These are phyloP conservation scores for Calonectria multiphialidica DNA, from an alignment of 2,329 filamentous ascomycete genomes.

Conservation along the genomic window DNA sequence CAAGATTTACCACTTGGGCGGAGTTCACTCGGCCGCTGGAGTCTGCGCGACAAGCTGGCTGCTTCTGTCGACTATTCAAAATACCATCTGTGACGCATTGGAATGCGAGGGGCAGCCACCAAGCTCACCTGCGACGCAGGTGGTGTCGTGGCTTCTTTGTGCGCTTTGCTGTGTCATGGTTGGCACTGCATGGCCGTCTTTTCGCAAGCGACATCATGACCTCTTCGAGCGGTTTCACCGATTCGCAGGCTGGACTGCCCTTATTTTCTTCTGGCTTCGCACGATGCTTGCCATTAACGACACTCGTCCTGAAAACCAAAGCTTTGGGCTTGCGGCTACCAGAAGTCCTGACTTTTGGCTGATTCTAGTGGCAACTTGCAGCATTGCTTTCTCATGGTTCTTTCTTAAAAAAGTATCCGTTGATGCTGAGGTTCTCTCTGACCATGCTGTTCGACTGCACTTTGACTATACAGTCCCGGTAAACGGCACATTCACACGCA, in stretches of 20 bases:
- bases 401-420: conserved; percentile 77
- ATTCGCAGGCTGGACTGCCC: conserved; percentile 77
- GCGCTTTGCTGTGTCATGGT: conserved; percentile 71
- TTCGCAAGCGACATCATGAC: conserved; percentile 75
- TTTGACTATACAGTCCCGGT: conserved; percentile 73
- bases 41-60: conserved; percentile 64
- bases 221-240: conserved; percentile 79
- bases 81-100: conserved; percentile 50
- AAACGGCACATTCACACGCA: conserved; percentile 59
- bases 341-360: conserved; percentile 72
- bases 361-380: conserved; percentile 71
- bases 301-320: conserved; percentile 47
- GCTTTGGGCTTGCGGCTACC: conserved; percentile 52
- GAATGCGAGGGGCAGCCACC: conserved; percentile 45
- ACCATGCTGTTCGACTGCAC: conserved; percentile 78
- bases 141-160: conserved; percentile 69
- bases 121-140: conserved; percentile 55
- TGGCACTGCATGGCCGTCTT: conserved; percentile 70
- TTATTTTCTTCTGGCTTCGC: conserved; percentile 75
- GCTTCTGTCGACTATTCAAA: conserved; percentile 55
- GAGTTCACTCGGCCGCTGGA: conserved; percentile 63
- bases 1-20: conserved; percentile 66
- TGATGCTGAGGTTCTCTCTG: conserved; percentile 74
- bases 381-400: conserved; percentile 80
- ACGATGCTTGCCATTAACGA: conserved; percentile 67